Evolutionary conservation across 1,284 basidiomycete genomes (phyloP).

Genomic region (Rhodotorula sp.): DNA sequence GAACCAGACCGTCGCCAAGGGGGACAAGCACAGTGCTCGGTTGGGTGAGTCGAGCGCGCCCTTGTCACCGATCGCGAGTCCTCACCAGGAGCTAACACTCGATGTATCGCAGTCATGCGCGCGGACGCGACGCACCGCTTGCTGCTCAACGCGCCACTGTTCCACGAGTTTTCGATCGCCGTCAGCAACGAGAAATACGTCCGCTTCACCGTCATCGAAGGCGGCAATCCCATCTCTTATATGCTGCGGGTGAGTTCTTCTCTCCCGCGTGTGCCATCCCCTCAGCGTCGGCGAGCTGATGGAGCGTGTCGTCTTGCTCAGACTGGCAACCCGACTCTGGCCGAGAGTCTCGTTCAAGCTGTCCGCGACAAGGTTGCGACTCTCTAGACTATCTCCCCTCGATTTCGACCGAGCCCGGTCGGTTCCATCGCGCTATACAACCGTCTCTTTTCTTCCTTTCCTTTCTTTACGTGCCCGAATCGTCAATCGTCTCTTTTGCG

Average conservation of each 20-base stretch:
- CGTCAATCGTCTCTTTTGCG: too few relatives aligned
- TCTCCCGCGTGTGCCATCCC: too few relatives aligned
- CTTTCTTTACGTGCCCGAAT: background rate
- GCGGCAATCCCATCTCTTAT: constrained; percentile 38
- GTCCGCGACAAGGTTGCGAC: constrained; percentile 22
- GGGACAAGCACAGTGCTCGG: constrained; percentile 26
- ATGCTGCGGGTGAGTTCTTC: constrained; percentile 33
- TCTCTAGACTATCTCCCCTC: constrained; percentile 1
- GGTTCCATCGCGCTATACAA: too few relatives aligned
- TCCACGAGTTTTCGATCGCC: constrained; percentile 42
- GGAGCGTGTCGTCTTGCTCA: background rate
- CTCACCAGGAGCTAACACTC: background rate
- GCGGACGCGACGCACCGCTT: constrained; percentile 45
- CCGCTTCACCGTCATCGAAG: constrained; percentile 42
- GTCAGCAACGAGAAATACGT: constrained; percentile 44
- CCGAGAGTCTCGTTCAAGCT: constrained; percentile 19
- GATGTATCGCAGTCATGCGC: constrained; percentile 40
- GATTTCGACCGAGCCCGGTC: background rate
- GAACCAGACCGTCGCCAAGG: constrained; percentile 29
- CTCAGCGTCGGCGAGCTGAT: too few relatives aligned
- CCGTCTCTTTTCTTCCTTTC: background rate
- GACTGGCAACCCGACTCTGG: constrained; percentile 10
- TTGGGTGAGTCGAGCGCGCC: constrained; percentile 26
- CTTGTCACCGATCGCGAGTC: too few relatives aligned
- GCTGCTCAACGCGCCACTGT: constrained; percentile 44